Conservation (phyloP, 208 protist genomes). For the Balamuthia mandrillaris region DNA sequence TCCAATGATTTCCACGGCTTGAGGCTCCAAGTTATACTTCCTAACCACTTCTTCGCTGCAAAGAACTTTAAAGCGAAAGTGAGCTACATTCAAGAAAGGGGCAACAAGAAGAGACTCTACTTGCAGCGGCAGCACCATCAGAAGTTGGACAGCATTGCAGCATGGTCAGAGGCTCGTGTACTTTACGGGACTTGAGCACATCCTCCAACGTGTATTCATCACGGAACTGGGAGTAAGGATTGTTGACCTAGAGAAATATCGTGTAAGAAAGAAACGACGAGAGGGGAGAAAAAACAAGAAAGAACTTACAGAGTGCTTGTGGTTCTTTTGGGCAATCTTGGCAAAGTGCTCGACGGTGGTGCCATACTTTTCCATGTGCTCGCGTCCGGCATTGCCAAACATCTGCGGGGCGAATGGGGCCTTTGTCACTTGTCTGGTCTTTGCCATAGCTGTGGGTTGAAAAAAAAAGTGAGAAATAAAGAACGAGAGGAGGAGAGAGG, state of each 20-base stretch:
- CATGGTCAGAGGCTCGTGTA: conserved; percentile 23
- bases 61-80: no score
- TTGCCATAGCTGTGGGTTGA: conserved; percentile 37
- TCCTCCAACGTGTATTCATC: conserved; percentile 39
- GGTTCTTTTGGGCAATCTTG: conserved; percentile 56
- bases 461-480: no score
- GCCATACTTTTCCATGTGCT: conserved; percentile 53
- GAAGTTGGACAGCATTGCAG: conserved; percentile 52
- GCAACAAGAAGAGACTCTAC: no score
- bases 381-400: conserved; percentile 46
- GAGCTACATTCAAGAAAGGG: no score
- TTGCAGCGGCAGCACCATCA: conserved; percentile 49
- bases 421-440: background rate
- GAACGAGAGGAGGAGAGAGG: no score
- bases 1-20: conserved; percentile 49
- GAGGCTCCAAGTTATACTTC: conserved; percentile 38
- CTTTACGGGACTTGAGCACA: background rate
- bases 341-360: conserved; percentile 43
- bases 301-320: conserved; percentile 25
- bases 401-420: conserved; percentile 45
- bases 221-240: conserved; percentile 52
- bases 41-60: conserved; percentile 46
- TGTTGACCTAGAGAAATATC: conserved; percentile 22
- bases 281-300: background rate
- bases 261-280: background rate